phyloP scores from a whole-genome alignment of 2,329 filamentous ascomycete species.

The Cladosporium sp. region DNA sequence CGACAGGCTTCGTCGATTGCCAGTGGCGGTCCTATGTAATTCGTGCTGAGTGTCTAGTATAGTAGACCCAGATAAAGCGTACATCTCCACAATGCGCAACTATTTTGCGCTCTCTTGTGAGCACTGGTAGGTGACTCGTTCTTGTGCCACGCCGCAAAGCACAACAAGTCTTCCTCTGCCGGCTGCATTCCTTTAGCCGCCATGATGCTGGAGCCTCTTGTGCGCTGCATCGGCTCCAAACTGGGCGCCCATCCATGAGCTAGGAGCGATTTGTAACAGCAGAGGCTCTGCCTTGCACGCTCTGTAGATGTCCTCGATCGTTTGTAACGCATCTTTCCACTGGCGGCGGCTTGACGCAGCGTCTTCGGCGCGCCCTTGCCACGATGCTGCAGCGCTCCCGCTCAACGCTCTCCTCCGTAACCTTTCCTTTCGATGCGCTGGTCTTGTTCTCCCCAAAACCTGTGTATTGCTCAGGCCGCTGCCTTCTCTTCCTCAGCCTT shows the following conservation, averaged over 20 bases:
- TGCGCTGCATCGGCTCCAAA: not conserved
- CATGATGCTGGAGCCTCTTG: not conserved
- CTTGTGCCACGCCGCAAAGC: not conserved
- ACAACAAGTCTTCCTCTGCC: not conserved
- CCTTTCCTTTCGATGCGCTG: not conserved
- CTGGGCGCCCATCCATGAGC: not conserved
- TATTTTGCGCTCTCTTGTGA: not conserved
- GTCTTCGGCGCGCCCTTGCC: not conserved
- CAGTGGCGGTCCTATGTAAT: not conserved
- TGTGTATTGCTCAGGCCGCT: conserved; percentile 24
- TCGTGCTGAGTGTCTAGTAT: conserved; percentile 5
- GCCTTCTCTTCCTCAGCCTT: conserved; percentile 43
- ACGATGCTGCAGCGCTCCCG: not conserved
- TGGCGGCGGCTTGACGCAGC: not conserved
- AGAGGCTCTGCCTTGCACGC: not conserved
- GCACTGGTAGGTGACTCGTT: not conserved
- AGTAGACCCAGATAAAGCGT: not conserved
- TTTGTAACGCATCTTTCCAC: not conserved
- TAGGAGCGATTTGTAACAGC: not conserved
- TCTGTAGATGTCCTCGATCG: not conserved
- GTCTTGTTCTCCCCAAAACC: not conserved
- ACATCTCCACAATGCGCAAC: not conserved
- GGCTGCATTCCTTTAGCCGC: not conserved
- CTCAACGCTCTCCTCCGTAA: not conserved
- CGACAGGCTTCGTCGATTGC: not conserved